Evolutionary conservation across 768 basidiomycete species (phyloP).

Genomic region (Suillus bovinus): DNA sequence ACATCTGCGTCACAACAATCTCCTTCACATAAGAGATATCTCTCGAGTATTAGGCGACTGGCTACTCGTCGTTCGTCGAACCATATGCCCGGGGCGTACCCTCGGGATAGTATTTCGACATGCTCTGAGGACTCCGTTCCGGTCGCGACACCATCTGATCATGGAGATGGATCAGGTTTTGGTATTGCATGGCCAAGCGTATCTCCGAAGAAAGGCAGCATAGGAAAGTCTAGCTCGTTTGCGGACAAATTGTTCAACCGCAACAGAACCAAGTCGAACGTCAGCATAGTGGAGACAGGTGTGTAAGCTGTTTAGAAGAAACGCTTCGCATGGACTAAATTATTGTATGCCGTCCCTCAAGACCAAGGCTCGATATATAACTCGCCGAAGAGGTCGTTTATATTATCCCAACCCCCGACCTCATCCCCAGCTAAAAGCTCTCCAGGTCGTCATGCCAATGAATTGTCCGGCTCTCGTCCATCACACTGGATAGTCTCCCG

Average conservation of each 20-base stretch:
- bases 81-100: constrained; percentile 41
- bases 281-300: constrained; percentile 48
- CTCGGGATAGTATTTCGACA: constrained; percentile 61
- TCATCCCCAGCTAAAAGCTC: constrained; percentile 18
- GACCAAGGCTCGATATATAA: constrained; percentile 31
- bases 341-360: constrained; percentile 9
- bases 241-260: constrained; percentile 61
- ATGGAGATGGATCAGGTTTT: constrained; percentile 32
- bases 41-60: constrained; percentile 49
- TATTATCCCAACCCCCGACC: constrained; percentile 23
- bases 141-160: constrained; percentile 59
- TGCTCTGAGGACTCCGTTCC: constrained; percentile 70
- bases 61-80: constrained; percentile 40
- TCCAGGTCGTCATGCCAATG: constrained; percentile 11
- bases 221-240: constrained; percentile 56
- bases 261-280: constrained; percentile 52
- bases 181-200: constrained; percentile 48
- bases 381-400: constrained; percentile 25
- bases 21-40: constrained; percentile 44
- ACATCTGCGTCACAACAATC: constrained; percentile 53
- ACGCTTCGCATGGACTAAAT: background rate
- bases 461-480: constrained; percentile 30
- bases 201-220: constrained; percentile 51
- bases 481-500: constrained; percentile 50
- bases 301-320: constrained; percentile 20